Conservation (phyloP, 441 rosid genomes). For the Jatropha podagrica region DNA sequence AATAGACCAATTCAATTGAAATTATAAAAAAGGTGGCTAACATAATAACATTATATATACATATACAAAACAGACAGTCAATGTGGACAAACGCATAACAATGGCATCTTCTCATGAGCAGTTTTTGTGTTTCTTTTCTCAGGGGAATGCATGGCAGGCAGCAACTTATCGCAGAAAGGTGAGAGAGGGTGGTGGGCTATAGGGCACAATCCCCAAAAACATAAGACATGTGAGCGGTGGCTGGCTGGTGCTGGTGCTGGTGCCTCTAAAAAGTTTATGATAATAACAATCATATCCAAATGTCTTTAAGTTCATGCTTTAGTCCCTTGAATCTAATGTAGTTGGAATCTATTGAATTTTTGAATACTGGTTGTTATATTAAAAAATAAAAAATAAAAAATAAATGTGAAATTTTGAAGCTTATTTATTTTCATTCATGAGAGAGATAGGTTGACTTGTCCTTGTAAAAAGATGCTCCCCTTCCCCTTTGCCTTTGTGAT, state of each 20-base stretch:
- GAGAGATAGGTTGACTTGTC: conserved; percentile 35
- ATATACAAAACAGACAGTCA: no score
- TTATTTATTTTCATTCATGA: background rate
- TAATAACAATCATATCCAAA: background rate
- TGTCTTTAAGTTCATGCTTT: no score
- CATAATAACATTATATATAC: no score
- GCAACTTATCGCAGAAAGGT: background rate
- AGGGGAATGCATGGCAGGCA: conserved; percentile 7
- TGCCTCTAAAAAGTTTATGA: background rate
- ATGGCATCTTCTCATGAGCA: background rate
- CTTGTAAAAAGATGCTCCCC: conserved; percentile 17
- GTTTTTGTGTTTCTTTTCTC: no score
- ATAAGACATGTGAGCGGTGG: background rate
- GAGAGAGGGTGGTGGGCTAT: conserved; percentile 9
- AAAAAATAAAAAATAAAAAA: background rate
- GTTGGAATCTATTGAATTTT: no score
- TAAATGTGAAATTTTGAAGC: no score
- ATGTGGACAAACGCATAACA: background rate
- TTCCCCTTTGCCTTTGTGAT: conserved; percentile 6
- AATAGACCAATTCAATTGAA: no score
- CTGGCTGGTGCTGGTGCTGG: background rate
- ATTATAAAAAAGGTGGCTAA: no score
- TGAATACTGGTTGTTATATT: no score
- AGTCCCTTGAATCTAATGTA: no score
- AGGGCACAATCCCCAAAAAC: conserved; percentile 9